A percentile compares a stretch with the other conserved stretches of the same genome.
Evolutionary conservation across 768 basidiomycete genomes (phyloP).

Genomic region (Kockovaella imperatae): DNA sequence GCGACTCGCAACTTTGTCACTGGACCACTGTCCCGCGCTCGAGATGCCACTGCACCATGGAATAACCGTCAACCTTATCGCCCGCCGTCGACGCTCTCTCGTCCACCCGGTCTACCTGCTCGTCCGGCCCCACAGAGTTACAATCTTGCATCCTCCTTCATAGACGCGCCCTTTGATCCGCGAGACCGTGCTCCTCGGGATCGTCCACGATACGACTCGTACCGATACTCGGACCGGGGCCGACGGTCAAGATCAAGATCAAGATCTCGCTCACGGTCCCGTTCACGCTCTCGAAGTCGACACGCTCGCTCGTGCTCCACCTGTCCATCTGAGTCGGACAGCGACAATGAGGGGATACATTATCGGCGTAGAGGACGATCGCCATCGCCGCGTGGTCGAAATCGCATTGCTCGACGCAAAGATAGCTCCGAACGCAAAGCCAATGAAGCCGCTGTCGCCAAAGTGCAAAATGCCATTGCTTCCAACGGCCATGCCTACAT

Average conservation of each 20-base stretch:
- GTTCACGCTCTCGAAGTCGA: conserved; percentile 3
- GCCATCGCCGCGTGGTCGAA: conserved; percentile 3
- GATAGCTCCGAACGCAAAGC: conserved; percentile 5
- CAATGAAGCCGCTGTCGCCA: conserved; percentile 22
- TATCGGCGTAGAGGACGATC: conserved; percentile 9
- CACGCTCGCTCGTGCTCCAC: conserved; percentile 13
- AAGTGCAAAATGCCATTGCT: conserved; percentile 16
- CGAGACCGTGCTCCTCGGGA: neutral
- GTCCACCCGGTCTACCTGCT: conserved; percentile 10
- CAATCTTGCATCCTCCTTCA: conserved; percentile 26
- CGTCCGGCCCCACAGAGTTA: conserved; percentile 12
- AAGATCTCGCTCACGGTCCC: conserved; percentile 4
- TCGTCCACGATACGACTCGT: neutral
- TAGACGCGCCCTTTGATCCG: conserved; percentile 25
- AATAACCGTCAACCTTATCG: neutral
- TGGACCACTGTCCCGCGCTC: too few species aligned
- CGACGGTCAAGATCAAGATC: conserved; percentile 1
- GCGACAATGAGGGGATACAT: conserved; percentile 17
- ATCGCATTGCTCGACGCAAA: conserved; percentile 3
- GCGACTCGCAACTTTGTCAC: too few species aligned
- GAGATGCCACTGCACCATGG: neutral
- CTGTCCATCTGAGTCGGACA: conserved; percentile 16
- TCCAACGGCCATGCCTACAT: conserved; percentile 32
- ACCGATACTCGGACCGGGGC: conserved; percentile 12
- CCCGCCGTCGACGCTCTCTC: neutral